phyloP scores from a whole-genome alignment of 1,139 yeast species.

The Pichia sp. region DNA sequence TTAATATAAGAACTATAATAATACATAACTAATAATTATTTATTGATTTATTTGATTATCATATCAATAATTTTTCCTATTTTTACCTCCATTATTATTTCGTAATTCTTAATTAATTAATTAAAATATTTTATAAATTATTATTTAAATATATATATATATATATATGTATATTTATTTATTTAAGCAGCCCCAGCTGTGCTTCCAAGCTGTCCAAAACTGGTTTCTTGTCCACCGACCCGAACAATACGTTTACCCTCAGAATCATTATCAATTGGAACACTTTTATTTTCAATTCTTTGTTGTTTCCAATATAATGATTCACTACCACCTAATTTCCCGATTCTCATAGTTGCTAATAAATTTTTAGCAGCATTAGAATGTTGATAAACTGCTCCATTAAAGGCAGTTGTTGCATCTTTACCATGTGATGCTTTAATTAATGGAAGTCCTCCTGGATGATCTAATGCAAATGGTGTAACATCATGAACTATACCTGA shows the following conservation, averaged over 20 bases:
- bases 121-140: no score
- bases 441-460: slow-evolving; percentile 64
- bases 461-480: slow-evolving; percentile 65
- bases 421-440: slow-evolving; percentile 60
- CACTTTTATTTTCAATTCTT: slow-evolving; percentile 49
- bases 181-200: slow-evolving; percentile 37
- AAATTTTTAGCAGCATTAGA: slow-evolving; percentile 68
- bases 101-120: no score
- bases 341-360: slow-evolving; percentile 70
- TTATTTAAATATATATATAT: background rate
- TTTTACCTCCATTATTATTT: no score
- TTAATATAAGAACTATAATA: no score
- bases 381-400: slow-evolving; percentile 70
- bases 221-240: slow-evolving; percentile 55
- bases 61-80: no score
- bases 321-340: slow-evolving; percentile 69
- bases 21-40: no score
- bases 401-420: slow-evolving; percentile 67
- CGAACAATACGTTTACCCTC: slow-evolving; percentile 50
- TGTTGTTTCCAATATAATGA: slow-evolving; percentile 75
- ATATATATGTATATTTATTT: background rate
- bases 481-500: slow-evolving; percentile 65
- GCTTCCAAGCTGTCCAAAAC: slow-evolving; percentile 30
- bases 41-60: no score
- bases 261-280: slow-evolving; percentile 44